These are phyloP conservation scores for Flagelloscypha sp. DNA, from an alignment of 768 basidiomycete species.

Conservation along the genomic window DNA sequence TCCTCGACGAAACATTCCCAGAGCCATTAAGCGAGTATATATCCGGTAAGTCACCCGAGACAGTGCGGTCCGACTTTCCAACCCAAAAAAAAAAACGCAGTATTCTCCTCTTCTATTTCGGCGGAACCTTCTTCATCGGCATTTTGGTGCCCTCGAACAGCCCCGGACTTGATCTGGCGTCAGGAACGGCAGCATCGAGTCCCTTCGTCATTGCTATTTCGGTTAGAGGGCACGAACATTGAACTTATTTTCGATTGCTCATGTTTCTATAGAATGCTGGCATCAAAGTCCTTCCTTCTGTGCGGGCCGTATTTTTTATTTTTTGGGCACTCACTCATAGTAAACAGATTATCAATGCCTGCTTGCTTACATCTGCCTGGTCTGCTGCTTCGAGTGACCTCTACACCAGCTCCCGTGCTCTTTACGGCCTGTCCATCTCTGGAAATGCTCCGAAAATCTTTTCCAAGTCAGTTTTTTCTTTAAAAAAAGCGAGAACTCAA, in stretches of 20 bases:
- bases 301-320: constrained; percentile 26
- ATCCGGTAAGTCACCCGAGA: constrained; percentile 34
- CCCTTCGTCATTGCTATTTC: constrained; percentile 93
- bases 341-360: constrained; percentile 66
- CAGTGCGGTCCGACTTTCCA: not conserved
- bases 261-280: constrained; percentile 72
- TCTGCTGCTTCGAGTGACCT: constrained; percentile 86
- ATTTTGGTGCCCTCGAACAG: constrained; percentile 74
- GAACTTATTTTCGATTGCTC: no score
- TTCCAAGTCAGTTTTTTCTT: constrained; percentile 66
- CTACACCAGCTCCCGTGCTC: constrained; percentile 80
- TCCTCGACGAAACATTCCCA: constrained; percentile 51
- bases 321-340: constrained; percentile 1
- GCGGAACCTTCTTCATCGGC: constrained; percentile 68
- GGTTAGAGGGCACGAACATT: no score
- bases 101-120: constrained; percentile 75
- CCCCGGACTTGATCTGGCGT: constrained; percentile 37
- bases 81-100: no score
- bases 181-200: constrained; percentile 62
- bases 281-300: constrained; percentile 78
- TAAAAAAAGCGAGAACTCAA: no score
- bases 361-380: constrained; percentile 83
- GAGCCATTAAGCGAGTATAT: constrained; percentile 66
- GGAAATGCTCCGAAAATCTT: constrained; percentile 11
- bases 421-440: constrained; percentile 41